Evolutionary conservation across 108 stramenopile genomes (phyloP).

Genomic region (Craspedostauros australis): DNA sequence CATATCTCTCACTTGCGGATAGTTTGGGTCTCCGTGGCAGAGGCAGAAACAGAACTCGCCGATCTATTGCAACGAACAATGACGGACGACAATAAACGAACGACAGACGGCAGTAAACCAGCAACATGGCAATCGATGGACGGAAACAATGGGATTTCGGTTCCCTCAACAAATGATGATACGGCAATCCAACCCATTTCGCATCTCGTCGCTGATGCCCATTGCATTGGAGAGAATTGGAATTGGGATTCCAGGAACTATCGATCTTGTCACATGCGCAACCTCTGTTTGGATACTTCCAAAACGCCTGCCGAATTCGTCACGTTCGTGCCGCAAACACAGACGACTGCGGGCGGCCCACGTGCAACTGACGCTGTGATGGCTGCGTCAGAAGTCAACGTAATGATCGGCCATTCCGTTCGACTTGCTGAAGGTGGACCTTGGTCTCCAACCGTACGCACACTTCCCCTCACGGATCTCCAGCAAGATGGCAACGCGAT

Average conservation of each 20-base stretch:
- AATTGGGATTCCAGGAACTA: slow-evolving; percentile 12
- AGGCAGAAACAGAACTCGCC: too few relatives aligned
- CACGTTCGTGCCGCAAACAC: background rate
- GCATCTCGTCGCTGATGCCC: slow-evolving; percentile 4
- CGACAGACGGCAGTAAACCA: too few relatives aligned
- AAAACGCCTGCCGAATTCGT: background rate
- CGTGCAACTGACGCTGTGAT: background rate
- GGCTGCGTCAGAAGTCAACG: background rate
- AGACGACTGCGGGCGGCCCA: background rate
- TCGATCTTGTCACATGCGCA: slow-evolving; percentile 24
- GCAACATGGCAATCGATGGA: too few relatives aligned
- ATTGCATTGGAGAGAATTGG: slow-evolving; percentile 27
- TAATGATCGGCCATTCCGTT: slow-evolving; percentile 29
- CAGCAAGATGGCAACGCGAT: background rate
- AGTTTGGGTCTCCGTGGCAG: slow-evolving; percentile 37
- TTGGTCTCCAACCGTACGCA: slow-evolving; percentile 5
- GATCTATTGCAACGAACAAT: too few relatives aligned
- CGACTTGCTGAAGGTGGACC: background rate
- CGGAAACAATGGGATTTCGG: too few relatives aligned
- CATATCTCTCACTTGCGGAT: slow-evolving; percentile 27
- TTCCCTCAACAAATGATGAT: too few relatives aligned
- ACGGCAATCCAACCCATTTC: too few relatives aligned
- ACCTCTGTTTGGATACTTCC: slow-evolving; percentile 15
- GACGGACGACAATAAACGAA: too few relatives aligned
- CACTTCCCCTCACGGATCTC: background rate